Base-by-base conservation (phyloP, 139 green algal genomes). In the Monoraphidium neglectum region DNA sequence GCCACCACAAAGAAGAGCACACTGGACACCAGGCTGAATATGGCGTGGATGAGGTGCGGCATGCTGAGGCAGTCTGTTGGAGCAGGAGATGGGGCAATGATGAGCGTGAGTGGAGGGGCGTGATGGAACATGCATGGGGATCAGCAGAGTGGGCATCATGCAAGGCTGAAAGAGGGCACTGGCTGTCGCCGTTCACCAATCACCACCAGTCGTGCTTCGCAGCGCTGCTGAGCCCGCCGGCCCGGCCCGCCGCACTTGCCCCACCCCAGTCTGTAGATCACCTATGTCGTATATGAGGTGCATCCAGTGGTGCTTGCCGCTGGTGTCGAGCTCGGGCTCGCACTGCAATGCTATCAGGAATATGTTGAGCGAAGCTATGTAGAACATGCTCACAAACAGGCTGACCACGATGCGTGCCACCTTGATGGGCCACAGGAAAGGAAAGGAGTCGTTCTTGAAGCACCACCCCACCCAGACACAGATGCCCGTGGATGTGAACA, bases 391-490 rank as follows among this genome's bases (percentile, higher is more conserved):
- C 26, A 88, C 84, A 66, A 88, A 88, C 28, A 88, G 30, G 57
- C 63, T 78, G 26, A 83, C 84, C 32, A 88, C 80, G n/a, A 88
- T 64, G 10, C 84, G 84, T 36, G 82, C 77, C 4, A 88, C 81
- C 66, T 88, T 88, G 69, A 88, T 88, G 59, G 84, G 84, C 84
- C 84, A 88, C 5, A 88, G 64, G 74, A 84, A 86, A 0, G 80
- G 79, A 59, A 86, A 88, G 36, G 46, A 81, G 76, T 86, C 83
- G 56, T 84, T 86, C 37, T 80, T 86, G 60, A 88, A 88, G 77
- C 80, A 82, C 80, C 77, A 84, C 21, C 79, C 83, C 32, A 88
- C 83, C 83, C 83, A 88, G 28, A 86, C 70, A 57, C 83, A 88
- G 47, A 88, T 82, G n/a, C 40, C 71, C 2, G 83, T 68, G 2